phyloP scores from a whole-genome alignment of 2,329 filamentous ascomycete genomes.

The Ceratocystiopsis minuta region DNA sequence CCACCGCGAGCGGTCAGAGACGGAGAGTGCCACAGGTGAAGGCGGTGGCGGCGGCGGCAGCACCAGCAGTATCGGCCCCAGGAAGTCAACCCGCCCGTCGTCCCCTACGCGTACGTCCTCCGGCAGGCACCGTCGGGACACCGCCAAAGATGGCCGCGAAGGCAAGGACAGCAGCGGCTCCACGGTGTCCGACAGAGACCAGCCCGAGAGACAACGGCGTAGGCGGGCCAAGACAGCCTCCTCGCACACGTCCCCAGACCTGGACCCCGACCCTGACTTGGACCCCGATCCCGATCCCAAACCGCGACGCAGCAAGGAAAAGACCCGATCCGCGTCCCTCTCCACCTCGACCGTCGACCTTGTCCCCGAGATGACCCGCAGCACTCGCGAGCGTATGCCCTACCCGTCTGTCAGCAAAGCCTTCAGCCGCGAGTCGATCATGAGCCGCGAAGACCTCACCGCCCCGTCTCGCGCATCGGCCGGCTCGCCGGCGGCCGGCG shows the following conservation, averaged over 20 bases:
- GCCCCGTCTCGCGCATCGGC: constrained; percentile 9
- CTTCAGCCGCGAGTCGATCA: constrained; percentile 72
- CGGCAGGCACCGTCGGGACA: background rate
- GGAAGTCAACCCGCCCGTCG: constrained; percentile 1
- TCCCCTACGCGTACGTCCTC: background rate
- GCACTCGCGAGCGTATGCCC: constrained; percentile 32
- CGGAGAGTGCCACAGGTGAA: too few relatives aligned
- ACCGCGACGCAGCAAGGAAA: too few relatives aligned
- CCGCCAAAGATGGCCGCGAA: background rate
- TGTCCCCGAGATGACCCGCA: constrained; percentile 27
- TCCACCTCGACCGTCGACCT: constrained; percentile 18
- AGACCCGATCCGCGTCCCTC: background rate
- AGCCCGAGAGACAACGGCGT: background rate
- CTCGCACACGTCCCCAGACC: background rate
- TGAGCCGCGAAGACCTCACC: constrained; percentile 37
- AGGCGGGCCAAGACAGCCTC: background rate
- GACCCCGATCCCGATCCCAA: too few relatives aligned
- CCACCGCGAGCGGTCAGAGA: too few relatives aligned
- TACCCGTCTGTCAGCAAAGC: constrained; percentile 80
- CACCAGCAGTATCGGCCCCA: background rate
- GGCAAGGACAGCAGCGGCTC: constrained; percentile 2
- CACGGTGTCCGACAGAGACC: background rate
- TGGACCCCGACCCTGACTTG: background rate
- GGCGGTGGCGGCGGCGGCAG: too few relatives aligned
- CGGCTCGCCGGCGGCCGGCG: constrained; percentile 1